A percentile compares a stretch with the other conserved stretches of the same genome.
Evolutionary conservation across 2,329 filamentous ascomycete genomes (phyloP).

Genomic region (Fusarium albosuccineum): DNA sequence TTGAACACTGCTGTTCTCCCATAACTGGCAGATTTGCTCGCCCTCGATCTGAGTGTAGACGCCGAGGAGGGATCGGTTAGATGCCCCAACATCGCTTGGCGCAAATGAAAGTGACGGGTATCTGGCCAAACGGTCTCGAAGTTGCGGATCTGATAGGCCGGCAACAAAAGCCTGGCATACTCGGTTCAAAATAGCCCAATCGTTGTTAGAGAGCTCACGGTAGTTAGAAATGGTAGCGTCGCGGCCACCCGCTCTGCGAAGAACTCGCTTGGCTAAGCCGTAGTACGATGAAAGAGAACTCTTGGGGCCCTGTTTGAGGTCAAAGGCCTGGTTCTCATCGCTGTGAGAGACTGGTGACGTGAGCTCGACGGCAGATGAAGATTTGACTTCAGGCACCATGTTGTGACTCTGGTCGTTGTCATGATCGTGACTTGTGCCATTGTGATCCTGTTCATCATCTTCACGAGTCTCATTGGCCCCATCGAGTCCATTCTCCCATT

Average conservation of each 20-base stretch:
- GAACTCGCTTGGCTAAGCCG: slow-evolving; percentile 60
- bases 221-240: slow-evolving; percentile 64
- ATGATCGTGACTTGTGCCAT: slow-evolving; percentile 32
- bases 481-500: slow-evolving; percentile 74
- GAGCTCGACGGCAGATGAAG: slow-evolving; percentile 32
- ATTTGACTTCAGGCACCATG: slow-evolving; percentile 8
- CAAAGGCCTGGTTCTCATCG: slow-evolving; percentile 40
- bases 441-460: slow-evolving; percentile 53
- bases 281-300: slow-evolving; percentile 63
- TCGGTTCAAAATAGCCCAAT: slow-evolving; percentile 64
- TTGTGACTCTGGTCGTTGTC: slow-evolving; percentile 43
- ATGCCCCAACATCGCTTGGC: slow-evolving; percentile 41
- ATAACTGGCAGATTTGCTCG: slow-evolving; percentile 63
- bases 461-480: slow-evolving; percentile 54
- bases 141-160: slow-evolving; percentile 62
- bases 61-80: slow-evolving; percentile 65
- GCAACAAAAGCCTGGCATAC: slow-evolving; percentile 67
- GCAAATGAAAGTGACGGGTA: slow-evolving; percentile 63
- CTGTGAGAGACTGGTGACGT: slow-evolving; percentile 35
- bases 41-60: slow-evolving; percentile 69
- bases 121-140: slow-evolving; percentile 59
- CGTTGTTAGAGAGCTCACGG: slow-evolving; percentile 56
- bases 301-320: slow-evolving; percentile 58
- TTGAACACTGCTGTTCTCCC: slow-evolving; percentile 44
- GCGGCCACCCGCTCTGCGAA: slow-evolving; percentile 62